Evolutionary conservation across 169 alveolate genomes (phyloP), one percentile per base, ranked within the genome.

Genomic region (Hammondia hammondi): DNA sequence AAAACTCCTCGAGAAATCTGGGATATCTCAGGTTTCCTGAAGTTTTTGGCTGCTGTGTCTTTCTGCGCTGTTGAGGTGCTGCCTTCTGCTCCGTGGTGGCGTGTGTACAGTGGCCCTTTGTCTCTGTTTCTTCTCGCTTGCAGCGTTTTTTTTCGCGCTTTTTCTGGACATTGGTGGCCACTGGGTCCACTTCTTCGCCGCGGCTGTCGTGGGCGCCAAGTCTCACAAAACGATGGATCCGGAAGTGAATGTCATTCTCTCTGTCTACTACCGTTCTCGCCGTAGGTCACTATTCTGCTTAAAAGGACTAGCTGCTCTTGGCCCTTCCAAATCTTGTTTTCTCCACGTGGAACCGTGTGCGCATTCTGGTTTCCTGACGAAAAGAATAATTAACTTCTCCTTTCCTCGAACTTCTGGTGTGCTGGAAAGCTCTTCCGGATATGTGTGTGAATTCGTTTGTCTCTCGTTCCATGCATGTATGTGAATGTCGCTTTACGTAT

Each of bases 101-200:
- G 61, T 10, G 1, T 37, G 37, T 32, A 6, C 39, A 32, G 67
- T 56, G 48, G 93, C 48, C 61, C 21, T 85, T 39, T 27, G 81
- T 48, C 67, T 19, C 29, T 46, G 39, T 48, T 2, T 32, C 87
- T 3, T 9, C 43, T 85, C 48, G 92, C 32, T n/a, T 73, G 21
- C 94, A 93, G 96, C 17, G 3, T 45, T 94, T 67, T 72, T 94
- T 24, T 7, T 73, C 35, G 73, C 88, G 67, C 96, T 94, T 85
- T 81, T 91, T 37, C 32, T 87, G 24, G 96, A 94, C 71, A 71
- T 94, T 61, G 96, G 96, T n/a, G 96, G 96, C 39, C 96, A 94
- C 92, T 88, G 96, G 94, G 37, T 94, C 45, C 96, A 89, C 91
- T 87, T 81, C 93, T 88, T 94, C 48, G 94, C 94, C 4, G 67